A percentile compares a stretch with the other conserved stretches of the same genome.
These are phyloP conservation scores for Elaeagnus macrophylla DNA, from an alignment of 306 rosid genomes.

Conservation along the genomic window DNA sequence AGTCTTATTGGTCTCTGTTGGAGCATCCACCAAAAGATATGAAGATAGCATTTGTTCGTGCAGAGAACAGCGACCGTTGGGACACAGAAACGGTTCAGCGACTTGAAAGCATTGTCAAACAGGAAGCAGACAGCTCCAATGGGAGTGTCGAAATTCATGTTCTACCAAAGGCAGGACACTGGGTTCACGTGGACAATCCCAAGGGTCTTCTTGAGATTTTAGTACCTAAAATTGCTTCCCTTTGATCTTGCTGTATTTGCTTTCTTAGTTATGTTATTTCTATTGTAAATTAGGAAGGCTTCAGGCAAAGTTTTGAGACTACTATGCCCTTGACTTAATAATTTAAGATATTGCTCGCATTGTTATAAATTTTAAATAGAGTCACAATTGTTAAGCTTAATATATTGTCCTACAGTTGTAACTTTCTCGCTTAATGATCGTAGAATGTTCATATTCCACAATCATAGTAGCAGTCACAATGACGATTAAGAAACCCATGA, in stretches of 20 bases:
- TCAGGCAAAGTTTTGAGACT: too few relatives aligned
- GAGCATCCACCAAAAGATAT: constrained; percentile 69
- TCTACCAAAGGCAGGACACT: constrained; percentile 87
- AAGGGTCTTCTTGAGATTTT: constrained; percentile 74
- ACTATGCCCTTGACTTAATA: too few relatives aligned
- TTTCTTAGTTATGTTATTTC: constrained; percentile 4
- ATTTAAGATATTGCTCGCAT: too few relatives aligned
- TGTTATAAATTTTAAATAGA: too few relatives aligned
- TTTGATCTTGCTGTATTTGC: constrained; percentile 21
- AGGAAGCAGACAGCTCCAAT: constrained; percentile 27
- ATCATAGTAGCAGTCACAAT: not conserved
- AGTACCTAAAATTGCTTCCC: constrained; percentile 59
- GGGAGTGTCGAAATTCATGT: constrained; percentile 53
- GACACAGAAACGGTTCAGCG: constrained; percentile 39
- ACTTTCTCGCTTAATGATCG: too few relatives aligned
- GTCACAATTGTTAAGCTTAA: too few relatives aligned
- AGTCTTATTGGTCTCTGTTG: constrained; percentile 63
- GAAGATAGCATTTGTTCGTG: constrained; percentile 65
- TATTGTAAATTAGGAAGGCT: not conserved
- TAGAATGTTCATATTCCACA: too few relatives aligned
- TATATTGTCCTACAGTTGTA: too few relatives aligned
- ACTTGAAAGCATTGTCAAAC: constrained; percentile 42
- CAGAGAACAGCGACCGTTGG: constrained; percentile 88
- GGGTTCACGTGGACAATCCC: constrained; percentile 96
- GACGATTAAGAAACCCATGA: not conserved